These are phyloP conservation scores for Dalbergia cochinchinensis DNA, from an alignment of 306 rosid genomes.

Conservation along the genomic window DNA sequence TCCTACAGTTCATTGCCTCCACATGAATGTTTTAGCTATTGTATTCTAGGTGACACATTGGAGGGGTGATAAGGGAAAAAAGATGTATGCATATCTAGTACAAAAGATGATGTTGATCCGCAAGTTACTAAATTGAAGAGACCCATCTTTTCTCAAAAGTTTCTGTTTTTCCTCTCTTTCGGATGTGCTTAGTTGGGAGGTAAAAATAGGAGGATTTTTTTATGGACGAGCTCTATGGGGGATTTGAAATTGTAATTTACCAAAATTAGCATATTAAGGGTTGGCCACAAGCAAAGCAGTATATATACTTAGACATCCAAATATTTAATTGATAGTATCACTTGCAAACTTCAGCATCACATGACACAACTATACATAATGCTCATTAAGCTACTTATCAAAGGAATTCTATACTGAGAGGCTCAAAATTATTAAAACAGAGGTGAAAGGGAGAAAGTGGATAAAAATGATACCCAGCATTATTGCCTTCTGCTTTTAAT, in stretches of 20 bases:
- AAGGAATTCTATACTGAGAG: constrained; percentile 31
- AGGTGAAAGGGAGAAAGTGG: constrained; percentile 10
- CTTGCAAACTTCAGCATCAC: constrained; percentile 8
- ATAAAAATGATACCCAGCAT: constrained; percentile 72
- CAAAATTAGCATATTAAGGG: constrained; percentile 13
- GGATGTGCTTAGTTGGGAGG: too few relatives aligned
- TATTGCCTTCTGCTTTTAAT: constrained; percentile 77
- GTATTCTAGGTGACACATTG: neutral
- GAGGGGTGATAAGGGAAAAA: neutral
- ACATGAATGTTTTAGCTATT: neutral
- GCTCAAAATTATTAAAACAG: constrained; percentile 34
- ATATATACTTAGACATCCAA: neutral
- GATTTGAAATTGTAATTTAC: neutral
- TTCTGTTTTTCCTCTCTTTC: too few relatives aligned
- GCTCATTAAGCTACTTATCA: constrained; percentile 8
- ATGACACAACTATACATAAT: neutral
- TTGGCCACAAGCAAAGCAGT: constrained; percentile 14
- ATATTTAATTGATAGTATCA: neutral
- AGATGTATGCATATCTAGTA: neutral
- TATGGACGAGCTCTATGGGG: neutral
- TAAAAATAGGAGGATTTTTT: too few relatives aligned
- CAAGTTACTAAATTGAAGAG: constrained; percentile 11
- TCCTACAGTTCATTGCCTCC: neutral
- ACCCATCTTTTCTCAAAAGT: neutral
- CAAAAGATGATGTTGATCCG: neutral